phyloP scores from a whole-genome alignment of 2,329 filamentous ascomycete species.

The Pyrenophora teres region DNA sequence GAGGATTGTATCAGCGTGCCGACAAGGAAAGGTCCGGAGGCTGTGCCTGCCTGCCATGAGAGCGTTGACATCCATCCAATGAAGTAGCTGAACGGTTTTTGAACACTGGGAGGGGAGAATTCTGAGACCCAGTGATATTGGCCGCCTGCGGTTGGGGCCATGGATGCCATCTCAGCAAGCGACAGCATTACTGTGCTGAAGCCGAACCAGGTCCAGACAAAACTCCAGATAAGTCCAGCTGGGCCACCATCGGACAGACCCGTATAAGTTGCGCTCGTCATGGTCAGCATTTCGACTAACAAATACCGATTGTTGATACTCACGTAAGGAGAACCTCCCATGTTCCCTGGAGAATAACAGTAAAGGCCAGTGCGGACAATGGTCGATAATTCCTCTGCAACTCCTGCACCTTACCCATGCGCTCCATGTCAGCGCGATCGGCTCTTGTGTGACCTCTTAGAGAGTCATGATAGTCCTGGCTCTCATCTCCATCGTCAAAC shows the following conservation, averaged over 20 bases:
- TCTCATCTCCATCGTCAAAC: constrained; percentile 27
- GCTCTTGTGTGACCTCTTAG: constrained; percentile 34
- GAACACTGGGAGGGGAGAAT: constrained; percentile 35
- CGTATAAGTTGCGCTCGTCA: constrained; percentile 30
- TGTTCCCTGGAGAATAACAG: constrained; percentile 40
- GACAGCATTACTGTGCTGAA: constrained; percentile 40
- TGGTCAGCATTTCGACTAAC: constrained; percentile 3
- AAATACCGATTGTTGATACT: not conserved
- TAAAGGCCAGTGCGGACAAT: constrained; percentile 40
- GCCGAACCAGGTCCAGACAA: constrained; percentile 43
- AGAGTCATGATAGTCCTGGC: constrained; percentile 34
- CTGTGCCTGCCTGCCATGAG: constrained; percentile 57
- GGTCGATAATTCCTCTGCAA: constrained; percentile 43
- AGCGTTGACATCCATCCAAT: constrained; percentile 57
- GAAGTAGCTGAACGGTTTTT: constrained; percentile 36
- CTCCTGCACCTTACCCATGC: constrained; percentile 44
- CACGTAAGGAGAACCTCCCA: constrained; percentile 43
- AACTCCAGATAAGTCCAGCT: constrained; percentile 43
- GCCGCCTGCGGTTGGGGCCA: constrained; percentile 44
- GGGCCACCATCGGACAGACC: constrained; percentile 41
- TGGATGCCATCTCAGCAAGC: constrained; percentile 44
- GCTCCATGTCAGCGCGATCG: constrained; percentile 38
- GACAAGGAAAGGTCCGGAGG: constrained; percentile 54
- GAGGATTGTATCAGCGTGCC: constrained; percentile 55
- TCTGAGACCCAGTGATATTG: constrained; percentile 46